These are phyloP conservation scores for Bombardia bombarda DNA, from an alignment of 495 filamentous ascomycete species.

Conservation along the genomic window DNA sequence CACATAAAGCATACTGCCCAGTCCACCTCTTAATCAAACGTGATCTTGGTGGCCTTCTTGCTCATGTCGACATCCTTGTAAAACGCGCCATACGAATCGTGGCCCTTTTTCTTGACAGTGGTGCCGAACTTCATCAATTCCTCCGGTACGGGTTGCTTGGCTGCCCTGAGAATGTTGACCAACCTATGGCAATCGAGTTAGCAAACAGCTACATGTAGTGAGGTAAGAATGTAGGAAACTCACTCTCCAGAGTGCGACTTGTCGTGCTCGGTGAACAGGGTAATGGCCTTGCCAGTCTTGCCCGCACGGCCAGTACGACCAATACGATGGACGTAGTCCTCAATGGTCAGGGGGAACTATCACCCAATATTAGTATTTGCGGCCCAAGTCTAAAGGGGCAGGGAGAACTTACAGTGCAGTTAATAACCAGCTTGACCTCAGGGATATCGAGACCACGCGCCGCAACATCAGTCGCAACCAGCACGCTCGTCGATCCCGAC, in stretches of 20 bases:
- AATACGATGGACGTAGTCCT: constrained; percentile 98
- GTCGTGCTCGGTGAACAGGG: constrained; percentile 89
- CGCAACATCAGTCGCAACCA: constrained; percentile 95
- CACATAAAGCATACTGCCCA: no score
- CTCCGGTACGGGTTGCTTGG: constrained; percentile 82
- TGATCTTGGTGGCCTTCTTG: constrained; percentile 87
- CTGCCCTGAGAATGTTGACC: constrained; percentile 85
- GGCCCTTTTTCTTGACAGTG: constrained; percentile 98
- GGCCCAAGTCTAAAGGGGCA: not conserved
- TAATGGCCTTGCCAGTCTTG: constrained; percentile 81
- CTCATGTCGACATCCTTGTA: constrained; percentile 73
- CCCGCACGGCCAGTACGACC: constrained; percentile 90
- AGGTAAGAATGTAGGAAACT: constrained; percentile 27
- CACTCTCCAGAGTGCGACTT: constrained; percentile 80
- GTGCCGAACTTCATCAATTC: constrained; percentile 86
- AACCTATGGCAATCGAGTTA: constrained; percentile 31
- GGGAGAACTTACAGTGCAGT: constrained; percentile 53
- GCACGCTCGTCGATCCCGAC: constrained; percentile 69
- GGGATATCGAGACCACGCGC: constrained; percentile 95
- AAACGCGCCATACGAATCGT: constrained; percentile 87
- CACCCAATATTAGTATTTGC: constrained; percentile 1
- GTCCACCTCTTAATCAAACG: constrained; percentile 53
- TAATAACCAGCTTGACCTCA: constrained; percentile 84
- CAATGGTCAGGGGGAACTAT: constrained; percentile 57
- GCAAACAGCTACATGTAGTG: constrained; percentile 1